Base-by-base conservation (phyloP, 1,139 yeast species). In the Saccharomyces hybrid region DNA sequence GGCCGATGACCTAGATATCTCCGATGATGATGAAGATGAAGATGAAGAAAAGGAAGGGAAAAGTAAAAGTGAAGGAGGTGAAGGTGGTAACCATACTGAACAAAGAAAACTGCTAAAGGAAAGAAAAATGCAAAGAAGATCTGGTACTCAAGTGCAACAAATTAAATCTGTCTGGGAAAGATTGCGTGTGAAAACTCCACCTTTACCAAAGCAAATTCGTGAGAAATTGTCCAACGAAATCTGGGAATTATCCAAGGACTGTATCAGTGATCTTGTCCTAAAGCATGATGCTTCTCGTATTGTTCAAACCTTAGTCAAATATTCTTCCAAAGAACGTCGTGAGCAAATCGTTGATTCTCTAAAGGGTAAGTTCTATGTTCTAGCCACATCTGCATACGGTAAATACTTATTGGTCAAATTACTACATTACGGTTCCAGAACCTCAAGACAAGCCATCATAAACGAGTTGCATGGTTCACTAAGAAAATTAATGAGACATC, bases 261-360 rank as follows among this genome's bases (percentile, higher is more conserved):
- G 83, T 51, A 81, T 90, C 54, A 81, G 82, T 62, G 98, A 91
- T 64, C 78, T 93, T 61, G 97, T 91, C 44, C 72, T 93, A 74
- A 91, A 93, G 75, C 99, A 93, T 69, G 99, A 93, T 76, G 95
- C 98, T 16, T 89, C 96, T 31, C 82, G 99, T 73, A 95, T 93
- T 54, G 96, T 93, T 29, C 99, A 93, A 72, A 90, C 98, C 3
- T 79, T 93, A 63, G 84, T 93, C 58, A 93, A 93, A 71, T 89
- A 85, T 70, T 84, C 95, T 6, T 77, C 86, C 49, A 88, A 85
- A 67, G 88, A 83, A 56, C 85, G 93, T 75, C 82, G 96, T 72
- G 84, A 83, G 34, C 76, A 77, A 26, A 84, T 93, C 59, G 85
- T 87, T 26, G 65, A 72, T 54, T 78, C 91, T 1, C 76, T 93